Evolutionary conservation across 2,329 filamentous ascomycete species (phyloP).

Genomic region (Monosporascus sp.): DNA sequence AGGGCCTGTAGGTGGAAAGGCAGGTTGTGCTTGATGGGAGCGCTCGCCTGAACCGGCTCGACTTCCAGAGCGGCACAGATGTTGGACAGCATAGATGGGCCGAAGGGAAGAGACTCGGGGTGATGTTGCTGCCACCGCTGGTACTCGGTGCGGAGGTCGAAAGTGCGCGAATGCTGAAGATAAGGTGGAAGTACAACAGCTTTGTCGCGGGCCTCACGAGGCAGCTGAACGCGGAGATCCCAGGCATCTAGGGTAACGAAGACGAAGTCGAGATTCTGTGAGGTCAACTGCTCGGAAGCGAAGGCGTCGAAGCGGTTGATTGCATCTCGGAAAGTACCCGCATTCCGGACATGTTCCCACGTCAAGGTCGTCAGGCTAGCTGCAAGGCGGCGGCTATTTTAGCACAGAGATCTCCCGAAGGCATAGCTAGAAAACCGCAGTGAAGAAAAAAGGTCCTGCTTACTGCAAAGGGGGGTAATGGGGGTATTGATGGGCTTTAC

Average conservation of each 20-base stretch:
- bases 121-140: constrained; percentile 98
- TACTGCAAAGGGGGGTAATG: constrained; percentile 98
- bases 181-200: constrained; percentile 94
- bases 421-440: constrained; percentile 2
- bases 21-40: constrained; percentile 97
- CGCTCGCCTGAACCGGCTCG: constrained; percentile 93
- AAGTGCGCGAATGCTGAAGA: constrained; percentile 94
- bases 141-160: constrained; percentile 95
- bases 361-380: constrained; percentile 95
- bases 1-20: constrained; percentile 96
- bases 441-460: constrained; percentile 41
- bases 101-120: constrained; percentile 93
- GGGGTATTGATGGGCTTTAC: constrained; percentile 98
- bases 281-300: constrained; percentile 82
- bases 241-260: constrained; percentile 98
- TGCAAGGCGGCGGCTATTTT: constrained; percentile 33
- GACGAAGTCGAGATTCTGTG: constrained; percentile 91
- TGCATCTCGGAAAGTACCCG: constrained; percentile 94
- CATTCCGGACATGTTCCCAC: constrained; percentile 98
- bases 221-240: constrained; percentile 96
- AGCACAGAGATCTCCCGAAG: neutral
- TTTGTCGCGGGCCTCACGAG: constrained; percentile 96
- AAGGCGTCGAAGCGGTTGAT: constrained; percentile 93
- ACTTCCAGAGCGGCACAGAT: constrained; percentile 98
- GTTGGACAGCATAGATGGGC: constrained; percentile 90